These are phyloP conservation scores for Aspergillus fructus DNA, from an alignment of 2,329 filamentous ascomycete genomes.

Conservation along the genomic window DNA sequence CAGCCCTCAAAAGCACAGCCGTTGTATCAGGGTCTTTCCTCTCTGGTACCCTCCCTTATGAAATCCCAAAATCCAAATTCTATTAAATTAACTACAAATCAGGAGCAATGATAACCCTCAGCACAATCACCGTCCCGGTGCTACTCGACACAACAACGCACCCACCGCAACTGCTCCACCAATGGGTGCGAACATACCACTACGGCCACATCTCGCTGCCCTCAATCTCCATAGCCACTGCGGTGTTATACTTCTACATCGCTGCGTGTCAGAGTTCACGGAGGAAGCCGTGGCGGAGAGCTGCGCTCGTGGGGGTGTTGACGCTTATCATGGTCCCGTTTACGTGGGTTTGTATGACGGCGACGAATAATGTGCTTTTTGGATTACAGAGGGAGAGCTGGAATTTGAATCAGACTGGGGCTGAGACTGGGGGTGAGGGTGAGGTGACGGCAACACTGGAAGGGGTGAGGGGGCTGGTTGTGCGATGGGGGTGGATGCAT, in stretches of 20 bases:
- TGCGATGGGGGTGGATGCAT: constrained; percentile 1
- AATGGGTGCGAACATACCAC: constrained; percentile 6
- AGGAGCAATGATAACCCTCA: constrained; percentile 7
- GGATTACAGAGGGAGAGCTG: not conserved
- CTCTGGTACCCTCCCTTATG: not conserved
- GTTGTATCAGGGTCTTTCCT: not conserved
- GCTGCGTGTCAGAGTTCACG: not conserved
- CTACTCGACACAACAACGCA: constrained; percentile 6
- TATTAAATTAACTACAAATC: not conserved
- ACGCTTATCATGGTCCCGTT: constrained; percentile 6
- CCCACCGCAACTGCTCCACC: constrained; percentile 1
- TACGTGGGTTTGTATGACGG: constrained; percentile 3
- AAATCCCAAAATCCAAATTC: no score
- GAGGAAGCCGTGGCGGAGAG: not conserved
- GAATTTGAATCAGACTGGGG: not conserved
- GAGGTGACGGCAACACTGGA: not conserved
- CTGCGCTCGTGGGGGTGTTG: not conserved
- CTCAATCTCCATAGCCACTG: not conserved
- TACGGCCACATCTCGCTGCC: constrained; percentile 1
- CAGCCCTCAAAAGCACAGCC: not conserved
- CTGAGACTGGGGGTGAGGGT: not conserved
- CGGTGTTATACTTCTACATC: not conserved
- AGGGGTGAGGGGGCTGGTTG: not conserved
- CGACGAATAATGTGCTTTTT: constrained; percentile 5
- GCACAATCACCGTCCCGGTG: constrained; percentile 4